Evolutionary conservation across 169 alveolate genomes (phyloP), one percentile per base, ranked within the genome.

Genomic region (Plasmodium fragile): DNA sequence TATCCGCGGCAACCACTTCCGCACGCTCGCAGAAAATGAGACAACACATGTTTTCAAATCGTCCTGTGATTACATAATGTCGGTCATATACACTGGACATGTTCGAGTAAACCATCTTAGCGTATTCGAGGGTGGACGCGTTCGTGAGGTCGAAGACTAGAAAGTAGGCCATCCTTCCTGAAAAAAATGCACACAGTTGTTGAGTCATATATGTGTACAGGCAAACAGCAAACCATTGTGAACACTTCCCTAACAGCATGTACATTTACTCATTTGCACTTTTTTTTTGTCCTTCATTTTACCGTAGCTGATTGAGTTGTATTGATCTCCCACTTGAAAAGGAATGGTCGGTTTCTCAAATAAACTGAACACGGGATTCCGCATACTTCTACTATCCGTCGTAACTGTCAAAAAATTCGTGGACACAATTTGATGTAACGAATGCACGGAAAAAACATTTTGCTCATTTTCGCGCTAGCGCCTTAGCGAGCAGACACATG

Each of bases 131-230:
- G 34, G 94, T 90, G 30, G 90, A 78, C 45, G 45, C 78, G 59
- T 90, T 90, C 22, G 94, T 79, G 34, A 90, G 78, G 39, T 90
- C 94, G 77, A 90, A 90, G 16, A 90, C 94, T 32, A 90, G 41
- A 32, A 90, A 90, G 43, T 90, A 90, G 13, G 94, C 94, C 94
- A 90, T 90, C 65, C 94, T 72, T 43, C 94, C 94, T 90, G 39
- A 69, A 53, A 73, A 52, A 45, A 77, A 59, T 7, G 69, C 32
- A 85, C 65, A 30, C 59, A 85, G 18, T 10, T 32, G 11, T n/a
- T 55, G 28, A 18, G 43, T 22, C 52, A 10, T 22, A 71, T 83
- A 22, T 72, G 45, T 70, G 28, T 41, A 70, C 32, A 32, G 16
- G 18, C 70, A 22, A 25, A 39, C 30, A 30, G 52, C 34, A 22